Evolutionary conservation across 768 basidiomycete species (phyloP).

Genomic region (Thelephora ganbajun): DNA sequence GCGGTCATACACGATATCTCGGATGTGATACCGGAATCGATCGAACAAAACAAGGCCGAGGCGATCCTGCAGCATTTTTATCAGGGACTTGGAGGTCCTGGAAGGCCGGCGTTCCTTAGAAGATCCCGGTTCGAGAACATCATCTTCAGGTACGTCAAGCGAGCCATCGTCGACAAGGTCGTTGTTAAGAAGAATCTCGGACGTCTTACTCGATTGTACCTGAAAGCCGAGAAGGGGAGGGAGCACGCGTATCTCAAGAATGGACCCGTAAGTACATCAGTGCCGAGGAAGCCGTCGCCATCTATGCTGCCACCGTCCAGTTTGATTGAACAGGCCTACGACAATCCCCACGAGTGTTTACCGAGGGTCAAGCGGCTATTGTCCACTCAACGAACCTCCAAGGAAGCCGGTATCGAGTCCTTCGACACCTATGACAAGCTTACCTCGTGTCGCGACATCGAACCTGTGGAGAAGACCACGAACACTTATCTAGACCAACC

Average conservation of each 20-base stretch:
- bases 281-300: slow-evolving; percentile 96
- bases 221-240: slow-evolving; percentile 97
- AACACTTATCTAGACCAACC: slow-evolving; percentile 96
- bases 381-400: too few species aligned
- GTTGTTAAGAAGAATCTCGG: slow-evolving; percentile 99
- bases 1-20: slow-evolving; percentile 99
- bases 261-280: slow-evolving; percentile 98
- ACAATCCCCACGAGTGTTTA: slow-evolving; percentile 97
- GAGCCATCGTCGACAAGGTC: slow-evolving; percentile 94
- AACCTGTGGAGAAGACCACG: too few species aligned
- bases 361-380: slow-evolving; percentile 97
- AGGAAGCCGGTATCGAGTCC: too few species aligned
- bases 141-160: slow-evolving; percentile 96
- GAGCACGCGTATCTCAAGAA: slow-evolving; percentile 99
- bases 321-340: slow-evolving; percentile 99
- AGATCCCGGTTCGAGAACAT: slow-evolving; percentile 99
- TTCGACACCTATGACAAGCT: slow-evolving; percentile 97
- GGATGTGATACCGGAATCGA: slow-evolving; percentile 99
- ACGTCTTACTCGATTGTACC: too few species aligned
- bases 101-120: slow-evolving; percentile 98
- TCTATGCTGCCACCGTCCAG: slow-evolving; percentile 97
- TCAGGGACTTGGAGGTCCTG: slow-evolving; percentile 98
- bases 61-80: slow-evolving; percentile 90
- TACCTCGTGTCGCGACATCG: slow-evolving; percentile 96
- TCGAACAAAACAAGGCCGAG: slow-evolving; percentile 99